A percentile compares a stretch with the other conserved stretches of the same genome.
Evolutionary conservation across 495 filamentous ascomycete species (phyloP).

Genomic region (Hypoxylon fragiforme): DNA sequence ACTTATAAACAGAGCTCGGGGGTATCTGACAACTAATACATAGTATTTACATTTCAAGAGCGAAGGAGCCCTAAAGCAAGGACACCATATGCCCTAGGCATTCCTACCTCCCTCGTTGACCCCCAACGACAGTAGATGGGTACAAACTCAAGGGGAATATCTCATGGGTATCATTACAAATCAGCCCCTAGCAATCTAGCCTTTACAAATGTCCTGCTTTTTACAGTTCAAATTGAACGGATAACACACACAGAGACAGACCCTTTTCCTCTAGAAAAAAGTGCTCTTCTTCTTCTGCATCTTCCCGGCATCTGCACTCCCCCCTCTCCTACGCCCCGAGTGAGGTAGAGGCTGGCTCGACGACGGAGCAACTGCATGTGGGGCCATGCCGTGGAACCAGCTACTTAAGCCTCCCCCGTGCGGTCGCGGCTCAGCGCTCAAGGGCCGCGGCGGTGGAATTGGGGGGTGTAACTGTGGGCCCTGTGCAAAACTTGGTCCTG

Average conservation of each 20-base stretch:
- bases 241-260: neutral
- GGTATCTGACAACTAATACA: too few relatives aligned
- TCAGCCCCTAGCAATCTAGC: conserved; percentile 10
- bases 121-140: too few relatives aligned
- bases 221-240: neutral
- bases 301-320: conserved; percentile 30
- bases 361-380: neutral
- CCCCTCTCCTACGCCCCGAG: conserved; percentile 23
- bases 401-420: conserved; percentile 23
- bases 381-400: conserved; percentile 29
- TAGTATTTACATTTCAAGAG: too few relatives aligned
- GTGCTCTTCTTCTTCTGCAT: conserved; percentile 38
- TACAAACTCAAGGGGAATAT: neutral
- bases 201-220: too few relatives aligned
- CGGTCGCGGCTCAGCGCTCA: conserved; percentile 45
- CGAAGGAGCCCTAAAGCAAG: too few relatives aligned
- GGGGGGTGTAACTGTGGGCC: conserved; percentile 33
- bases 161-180: conserved; percentile 36
- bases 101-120: too few relatives aligned
- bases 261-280: conserved; percentile 27
- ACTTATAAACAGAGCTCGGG: too few relatives aligned
- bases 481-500: conserved; percentile 12
- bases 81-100: too few relatives aligned
- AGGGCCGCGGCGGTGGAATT: conserved; percentile 43
- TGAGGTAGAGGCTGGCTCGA: neutral